Conservation (phyloP, 768 basidiomycete genomes). For the Panus rudis region DNA sequence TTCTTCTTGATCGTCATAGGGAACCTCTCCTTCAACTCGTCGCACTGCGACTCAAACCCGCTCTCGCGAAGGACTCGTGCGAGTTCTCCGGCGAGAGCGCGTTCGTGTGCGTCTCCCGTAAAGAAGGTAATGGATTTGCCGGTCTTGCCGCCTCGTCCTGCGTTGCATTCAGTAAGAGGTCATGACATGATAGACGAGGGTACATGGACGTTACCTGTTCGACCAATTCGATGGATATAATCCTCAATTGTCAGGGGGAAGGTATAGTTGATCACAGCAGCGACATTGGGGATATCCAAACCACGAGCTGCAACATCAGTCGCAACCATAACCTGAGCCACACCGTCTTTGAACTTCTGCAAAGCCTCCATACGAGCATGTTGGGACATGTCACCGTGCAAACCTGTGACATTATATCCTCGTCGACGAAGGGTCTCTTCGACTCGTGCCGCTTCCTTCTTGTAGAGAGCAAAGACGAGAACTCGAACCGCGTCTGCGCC, state of each 20-base stretch:
- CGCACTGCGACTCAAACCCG: constrained; percentile 71
- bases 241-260: constrained; percentile 95
- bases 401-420: constrained; percentile 71
- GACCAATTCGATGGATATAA: constrained; percentile 85
- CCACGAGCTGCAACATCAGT: constrained; percentile 98
- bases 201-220: constrained; percentile 53
- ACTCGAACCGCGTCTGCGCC: constrained; percentile 57
- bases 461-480: constrained; percentile 93
- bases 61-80: constrained; percentile 86
- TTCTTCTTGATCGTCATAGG: constrained; percentile 98
- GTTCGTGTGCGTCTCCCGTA: constrained; percentile 85
- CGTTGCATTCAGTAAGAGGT: neutral
- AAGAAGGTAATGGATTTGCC: constrained; percentile 97
- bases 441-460: constrained; percentile 93
- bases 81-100: constrained; percentile 84
- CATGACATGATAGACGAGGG: neutral
- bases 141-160: constrained; percentile 82
- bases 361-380: constrained; percentile 76
- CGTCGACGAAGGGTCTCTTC: constrained; percentile 68
- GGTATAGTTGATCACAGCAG: constrained; percentile 92
- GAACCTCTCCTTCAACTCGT: constrained; percentile 74
- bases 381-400: constrained; percentile 92
- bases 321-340: constrained; percentile 79
- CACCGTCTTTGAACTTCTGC: constrained; percentile 80
- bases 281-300: constrained; percentile 94